phyloP scores from a whole-genome alignment of 2,329 filamentous ascomycete genomes.

The Pseudogymnoascus sp. region DNA sequence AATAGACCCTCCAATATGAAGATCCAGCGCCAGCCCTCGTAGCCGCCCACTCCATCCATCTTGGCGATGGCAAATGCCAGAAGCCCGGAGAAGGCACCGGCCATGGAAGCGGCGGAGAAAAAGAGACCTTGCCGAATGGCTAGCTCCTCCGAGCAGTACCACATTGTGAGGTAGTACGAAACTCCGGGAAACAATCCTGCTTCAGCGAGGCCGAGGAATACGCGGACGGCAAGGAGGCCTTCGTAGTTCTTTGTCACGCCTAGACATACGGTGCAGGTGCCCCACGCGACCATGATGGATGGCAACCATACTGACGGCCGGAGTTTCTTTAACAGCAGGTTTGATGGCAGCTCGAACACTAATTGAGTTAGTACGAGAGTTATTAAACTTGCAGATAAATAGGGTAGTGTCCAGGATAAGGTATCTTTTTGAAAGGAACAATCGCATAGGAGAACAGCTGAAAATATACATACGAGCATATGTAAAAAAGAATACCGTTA shows the following conservation, averaged over 20 bases:
- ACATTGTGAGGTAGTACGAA: conserved; percentile 44
- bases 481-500: conserved; percentile 47
- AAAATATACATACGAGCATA: conserved; percentile 26
- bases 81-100: conserved; percentile 39
- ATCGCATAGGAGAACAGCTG: background rate
- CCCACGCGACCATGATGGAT: conserved; percentile 57
- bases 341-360: conserved; percentile 22
- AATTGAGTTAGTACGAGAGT: background rate
- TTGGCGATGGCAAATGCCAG: conserved; percentile 37
- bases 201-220: conserved; percentile 21
- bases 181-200: conserved; percentile 27
- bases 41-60: conserved; percentile 36
- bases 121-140: conserved; percentile 36
- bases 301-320: conserved; percentile 52
- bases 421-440: background rate
- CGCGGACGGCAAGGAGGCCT: conserved; percentile 41
- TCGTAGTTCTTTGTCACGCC: conserved; percentile 59
- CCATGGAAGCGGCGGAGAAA: conserved; percentile 30
- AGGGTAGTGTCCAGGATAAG: background rate
- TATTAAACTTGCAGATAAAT: background rate
- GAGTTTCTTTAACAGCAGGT: conserved; percentile 31
- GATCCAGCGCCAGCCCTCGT: conserved; percentile 38
- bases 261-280: conserved; percentile 59
- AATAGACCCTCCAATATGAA: conserved; percentile 43
- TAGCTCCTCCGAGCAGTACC: conserved; percentile 47